Percentiles rank a stretch among this genome's conserved stretches.
Evolutionary conservation across 176 grass and related monocot species (phyloP).

Genomic region (Avena atlantica): DNA sequence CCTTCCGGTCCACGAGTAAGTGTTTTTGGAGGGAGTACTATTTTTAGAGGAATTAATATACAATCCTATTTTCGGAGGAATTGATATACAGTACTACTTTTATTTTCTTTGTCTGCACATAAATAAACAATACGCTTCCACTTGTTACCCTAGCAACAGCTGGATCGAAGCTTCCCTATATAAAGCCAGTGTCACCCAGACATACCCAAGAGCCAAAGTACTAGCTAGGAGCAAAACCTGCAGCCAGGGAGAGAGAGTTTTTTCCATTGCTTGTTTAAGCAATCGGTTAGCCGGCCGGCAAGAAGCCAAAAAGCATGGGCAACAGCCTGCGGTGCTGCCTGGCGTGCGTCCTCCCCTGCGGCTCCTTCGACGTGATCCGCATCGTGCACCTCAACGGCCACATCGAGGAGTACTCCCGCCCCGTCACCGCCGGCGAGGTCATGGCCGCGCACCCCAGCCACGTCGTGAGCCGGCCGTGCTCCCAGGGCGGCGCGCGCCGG

Average conservation of each 20-base stretch:
- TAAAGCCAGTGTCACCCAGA: conserved; percentile 33
- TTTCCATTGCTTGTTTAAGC: conserved; percentile 20
- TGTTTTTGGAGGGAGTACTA: too few relatives aligned
- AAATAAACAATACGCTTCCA: conserved; percentile 24
- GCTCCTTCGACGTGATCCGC: conserved; percentile 77
- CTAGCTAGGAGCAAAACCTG: conserved; percentile 4
- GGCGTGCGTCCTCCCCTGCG: conserved; percentile 89
- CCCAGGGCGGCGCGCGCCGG: conserved; percentile 58
- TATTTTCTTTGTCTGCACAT: neutral
- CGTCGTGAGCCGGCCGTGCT: conserved; percentile 76
- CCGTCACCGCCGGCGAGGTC: conserved; percentile 70
- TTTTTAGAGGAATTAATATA: neutral
- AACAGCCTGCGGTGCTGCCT: conserved; percentile 87
- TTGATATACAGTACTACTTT: neutral
- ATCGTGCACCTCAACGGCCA: conserved; percentile 83
- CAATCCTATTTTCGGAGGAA: neutral
- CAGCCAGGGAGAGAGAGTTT: neutral
- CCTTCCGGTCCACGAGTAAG: too few relatives aligned
- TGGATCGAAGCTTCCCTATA: neutral
- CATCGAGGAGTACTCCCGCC: conserved; percentile 77
- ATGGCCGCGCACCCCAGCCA: conserved; percentile 79
- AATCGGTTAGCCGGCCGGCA: conserved; percentile 12
- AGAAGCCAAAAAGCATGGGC: conserved; percentile 58
- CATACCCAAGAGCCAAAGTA: conserved; percentile 38
- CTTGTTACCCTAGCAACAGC: conserved; percentile 16